Base-by-base conservation (phyloP, 202 grass and related monocot genomes). In the Setaria italica region DNA sequence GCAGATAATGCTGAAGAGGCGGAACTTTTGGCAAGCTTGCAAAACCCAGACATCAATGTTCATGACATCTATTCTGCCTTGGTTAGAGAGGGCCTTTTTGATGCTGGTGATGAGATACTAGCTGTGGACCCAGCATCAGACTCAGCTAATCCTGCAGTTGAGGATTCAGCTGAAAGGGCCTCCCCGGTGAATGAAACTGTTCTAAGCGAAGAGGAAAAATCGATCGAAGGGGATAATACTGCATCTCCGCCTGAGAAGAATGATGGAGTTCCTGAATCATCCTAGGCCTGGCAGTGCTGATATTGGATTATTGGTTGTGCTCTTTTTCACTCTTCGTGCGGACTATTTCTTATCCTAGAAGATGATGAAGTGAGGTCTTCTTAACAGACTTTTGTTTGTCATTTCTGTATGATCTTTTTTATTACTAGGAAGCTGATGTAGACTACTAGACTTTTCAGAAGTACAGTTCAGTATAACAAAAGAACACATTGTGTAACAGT, bases 81-180 rank as follows among this genome's bases (percentile, higher is more conserved):
- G 76, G 78, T 91, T 50, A 89, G 77, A 53, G 84, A 82, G 48
- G 92, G 93, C 46, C 62, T 95, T 68, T 95, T 95, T 77, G 90
- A 90, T 71, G 30, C 56, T 7, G 90, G 87, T 33, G 90, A 95
- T 79, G 85, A 72, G 75, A 56, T 67, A 14, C 58, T 33, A 29
- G 68, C 60, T 20, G 53, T 47, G 63, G 78, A 74, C 74, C 68
- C 37, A 39, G 19, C 45, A 51, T 79, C 74, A 47, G 64, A 20
- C 39, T 88, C 54, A 9, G 19, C 2, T 17, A 42, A 74, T 83
- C n/a, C 43, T 48, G 74, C 17, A 21, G 62, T 37, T 72, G 66
- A 39, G 58, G 77, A 78, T 84, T 75, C 63, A 67, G 70, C 9
- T 59, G 57, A 82, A 81, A 72, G 65, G 12, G 16, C 13, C 46